phyloP scores from a whole-genome alignment of 768 basidiomycete species.

The Xerocomellus dryophilus region DNA sequence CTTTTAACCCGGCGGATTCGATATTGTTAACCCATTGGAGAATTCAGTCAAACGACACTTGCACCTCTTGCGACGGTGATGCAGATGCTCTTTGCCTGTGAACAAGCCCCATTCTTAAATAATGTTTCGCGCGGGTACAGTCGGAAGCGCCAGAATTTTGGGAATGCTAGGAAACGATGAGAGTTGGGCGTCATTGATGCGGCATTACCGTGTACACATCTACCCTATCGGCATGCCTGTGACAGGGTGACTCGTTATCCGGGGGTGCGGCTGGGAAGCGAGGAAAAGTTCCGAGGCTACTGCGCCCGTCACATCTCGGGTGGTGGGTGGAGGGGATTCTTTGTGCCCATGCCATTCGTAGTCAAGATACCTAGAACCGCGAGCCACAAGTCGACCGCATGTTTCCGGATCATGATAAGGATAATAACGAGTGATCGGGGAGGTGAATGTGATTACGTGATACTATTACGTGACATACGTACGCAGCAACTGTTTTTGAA shows the following conservation, averaged over 20 bases:
- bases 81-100: too few species aligned
- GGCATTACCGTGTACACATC: too few species aligned
- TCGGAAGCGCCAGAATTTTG: constrained; percentile 4
- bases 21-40: not conserved
- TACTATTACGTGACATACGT: constrained; percentile 29
- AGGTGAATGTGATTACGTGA: constrained; percentile 23
- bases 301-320: too few species aligned
- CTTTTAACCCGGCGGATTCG: not conserved
- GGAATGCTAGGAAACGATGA: too few species aligned
- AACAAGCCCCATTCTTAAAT: not conserved
- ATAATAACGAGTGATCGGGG: constrained; percentile 19
- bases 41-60: too few species aligned
- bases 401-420: constrained; percentile 8
- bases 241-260: not conserved
- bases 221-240: too few species aligned
- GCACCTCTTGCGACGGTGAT: too few species aligned
- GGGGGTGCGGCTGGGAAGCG: constrained; percentile 2
- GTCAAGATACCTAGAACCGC: not conserved
- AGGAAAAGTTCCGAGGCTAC: constrained; percentile 1
- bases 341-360: not conserved
- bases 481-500: constrained; percentile 34
- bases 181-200: too few species aligned
- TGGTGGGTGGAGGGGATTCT: too few species aligned
- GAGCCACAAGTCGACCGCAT: not conserved
- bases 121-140: not conserved